phyloP scores from a whole-genome alignment of 73 alveolate genomes.

The Halteria grandinella region DNA sequence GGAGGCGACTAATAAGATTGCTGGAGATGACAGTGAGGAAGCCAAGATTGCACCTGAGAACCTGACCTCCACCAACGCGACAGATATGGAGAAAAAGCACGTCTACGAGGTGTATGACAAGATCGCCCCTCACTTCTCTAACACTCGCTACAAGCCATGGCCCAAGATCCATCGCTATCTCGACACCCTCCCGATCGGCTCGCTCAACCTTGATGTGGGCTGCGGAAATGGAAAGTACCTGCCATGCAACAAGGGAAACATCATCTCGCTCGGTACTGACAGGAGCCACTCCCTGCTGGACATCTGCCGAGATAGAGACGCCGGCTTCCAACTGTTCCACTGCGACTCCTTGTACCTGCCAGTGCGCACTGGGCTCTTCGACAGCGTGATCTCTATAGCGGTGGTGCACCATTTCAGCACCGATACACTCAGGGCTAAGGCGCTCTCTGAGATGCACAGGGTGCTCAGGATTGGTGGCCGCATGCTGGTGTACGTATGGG shows the following conservation, averaged over 20 bases:
- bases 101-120: constrained; percentile 98
- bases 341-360: constrained; percentile 95
- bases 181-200: constrained; percentile 88
- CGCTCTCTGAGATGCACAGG: constrained; percentile 89
- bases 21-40: constrained; percentile 76
- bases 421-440: constrained; percentile 87
- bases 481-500: constrained; percentile 97
- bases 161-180: constrained; percentile 93
- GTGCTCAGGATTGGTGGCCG: constrained; percentile 84
- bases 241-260: constrained; percentile 72
- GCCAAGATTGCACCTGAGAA: constrained; percentile 72
- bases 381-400: constrained; percentile 96
- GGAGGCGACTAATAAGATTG: constrained; percentile 56
- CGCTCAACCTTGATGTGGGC: constrained; percentile 96
- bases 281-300: constrained; percentile 89
- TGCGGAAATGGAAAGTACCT: constrained; percentile 99
- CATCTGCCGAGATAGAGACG: constrained; percentile 88
- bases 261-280: constrained; percentile 93
- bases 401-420: constrained; percentile 98
- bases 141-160: constrained; percentile 99
- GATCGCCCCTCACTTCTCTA: constrained; percentile 97
- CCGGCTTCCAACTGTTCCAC: constrained; percentile 75
- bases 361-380: constrained; percentile 79
- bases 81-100: constrained; percentile 95
- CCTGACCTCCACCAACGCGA: constrained; percentile 71